Base-by-base conservation (phyloP, 345 rosid species). In the Citrus reticulata region DNA sequence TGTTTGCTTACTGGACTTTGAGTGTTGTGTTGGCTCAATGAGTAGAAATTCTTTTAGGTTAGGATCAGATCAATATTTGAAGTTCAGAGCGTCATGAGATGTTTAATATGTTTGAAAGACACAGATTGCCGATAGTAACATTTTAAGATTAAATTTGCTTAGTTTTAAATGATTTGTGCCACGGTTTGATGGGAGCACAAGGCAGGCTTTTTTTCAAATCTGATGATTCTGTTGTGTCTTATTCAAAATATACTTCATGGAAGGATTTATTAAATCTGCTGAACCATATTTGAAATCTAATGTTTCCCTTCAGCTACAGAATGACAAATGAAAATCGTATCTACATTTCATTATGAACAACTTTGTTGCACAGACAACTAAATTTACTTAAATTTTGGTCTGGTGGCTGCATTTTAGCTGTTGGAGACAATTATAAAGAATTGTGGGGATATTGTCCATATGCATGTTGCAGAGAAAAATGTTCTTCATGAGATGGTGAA, bases 381-480 rank as follows among this genome's bases (percentile, higher is more conserved):
- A 79, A 25, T 51, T 68, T 59, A 70, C 74, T 76, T 73, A 74
- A 68, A 22, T 76, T 79, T 84, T 68, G 29, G n/a, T 82, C 40
- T 72, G 76, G 54, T 70, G 81, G 72, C 73, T 77, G 24, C 72
- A 60, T 80, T 81, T 58, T 80, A 97, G 99, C 88, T 97, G 57
- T 89, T 97, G 89, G 99, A 97, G 92, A 97, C 99, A 30, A 88
- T 97, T 66, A 84, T 94, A 82, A 97, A 97, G 91, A 97, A 97
- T 78, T 97, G 99, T 80, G 98, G 98, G 81, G 98, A 97, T 85
- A 89, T 97, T 85, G 98, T 97, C 63, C 98, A 94, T 85, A 94
- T 97, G 99, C 97, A 94, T 83, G 98, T 94, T n/a, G 99, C 98
- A 61, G 98, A 97, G 89, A 97, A 85, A 83, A 98, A 90, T 86